Evolutionary conservation across 345 rosid genomes (phyloP).

Genomic region (Bruguiera gymnorhiza): DNA sequence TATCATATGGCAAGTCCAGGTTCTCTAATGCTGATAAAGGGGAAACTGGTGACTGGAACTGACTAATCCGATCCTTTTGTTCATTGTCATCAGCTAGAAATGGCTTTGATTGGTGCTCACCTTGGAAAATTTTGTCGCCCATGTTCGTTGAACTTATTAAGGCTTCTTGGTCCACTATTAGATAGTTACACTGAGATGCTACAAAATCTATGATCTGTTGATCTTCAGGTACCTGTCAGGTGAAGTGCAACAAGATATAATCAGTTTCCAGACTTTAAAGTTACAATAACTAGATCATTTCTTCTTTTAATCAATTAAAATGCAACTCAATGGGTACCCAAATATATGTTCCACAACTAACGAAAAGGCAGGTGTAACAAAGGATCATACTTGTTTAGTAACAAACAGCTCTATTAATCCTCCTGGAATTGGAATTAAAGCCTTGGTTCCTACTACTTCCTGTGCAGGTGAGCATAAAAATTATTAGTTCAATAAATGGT

Average conservation of each 20-base stretch:
- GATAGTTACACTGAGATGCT: constrained; percentile 47
- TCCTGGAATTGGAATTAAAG: constrained; percentile 73
- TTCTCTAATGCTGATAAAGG: constrained; percentile 33
- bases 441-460: constrained; percentile 76
- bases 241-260: background rate
- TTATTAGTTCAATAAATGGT: background rate
- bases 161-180: constrained; percentile 42
- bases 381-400: constrained; percentile 53
- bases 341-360: background rate
- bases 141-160: constrained; percentile 20
- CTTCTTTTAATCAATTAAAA: background rate
- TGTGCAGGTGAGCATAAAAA: constrained; percentile 16
- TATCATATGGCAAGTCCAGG: constrained; percentile 41
- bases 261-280: background rate
- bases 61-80: constrained; percentile 25
- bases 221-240: constrained; percentile 67
- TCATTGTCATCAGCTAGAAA: constrained; percentile 14
- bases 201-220: constrained; percentile 58
- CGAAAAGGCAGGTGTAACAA: background rate
- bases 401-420: constrained; percentile 77
- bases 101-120: constrained; percentile 34
- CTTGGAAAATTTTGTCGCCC: constrained; percentile 21
- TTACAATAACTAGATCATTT: background rate
- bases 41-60: constrained; percentile 27
- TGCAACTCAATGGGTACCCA: background rate